Percentiles rank a stretch among this genome's conserved stretches.
phyloP scores from a whole-genome alignment of 495 filamentous ascomycete genomes.

The Penicillium longicatenatum region DNA sequence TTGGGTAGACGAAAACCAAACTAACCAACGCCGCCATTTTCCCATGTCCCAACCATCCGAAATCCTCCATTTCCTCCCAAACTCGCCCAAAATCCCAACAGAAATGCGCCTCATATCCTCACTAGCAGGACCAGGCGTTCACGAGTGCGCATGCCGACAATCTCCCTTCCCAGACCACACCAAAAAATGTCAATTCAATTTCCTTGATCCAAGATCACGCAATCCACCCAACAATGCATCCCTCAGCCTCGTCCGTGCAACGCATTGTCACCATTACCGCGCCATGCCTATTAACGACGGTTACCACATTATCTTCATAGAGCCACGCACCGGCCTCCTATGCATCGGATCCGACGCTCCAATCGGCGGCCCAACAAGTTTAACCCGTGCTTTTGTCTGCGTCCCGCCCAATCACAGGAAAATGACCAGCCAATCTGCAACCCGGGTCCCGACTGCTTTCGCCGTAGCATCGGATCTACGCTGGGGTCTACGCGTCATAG shows the following conservation, averaged over 20 bases:
- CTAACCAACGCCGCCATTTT: conserved; percentile 62
- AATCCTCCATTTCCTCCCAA: conserved; percentile 66
- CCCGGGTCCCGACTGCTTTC: conserved; percentile 54
- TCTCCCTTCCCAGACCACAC: conserved; percentile 27
- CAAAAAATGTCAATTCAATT: conserved; percentile 35
- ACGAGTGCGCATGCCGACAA: conserved; percentile 37
- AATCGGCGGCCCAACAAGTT: conserved; percentile 53
- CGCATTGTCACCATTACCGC: conserved; percentile 63
- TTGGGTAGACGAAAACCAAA: conserved; percentile 68
- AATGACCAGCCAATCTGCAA: conserved; percentile 26
- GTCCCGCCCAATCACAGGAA: conserved; percentile 27
- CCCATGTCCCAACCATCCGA: conserved; percentile 68
- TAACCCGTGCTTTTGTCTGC: conserved; percentile 46
- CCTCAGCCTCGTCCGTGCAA: conserved; percentile 40
- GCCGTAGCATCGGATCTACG: conserved; percentile 59
- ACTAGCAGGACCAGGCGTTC: conserved; percentile 50
- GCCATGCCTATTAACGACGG: conserved; percentile 72
- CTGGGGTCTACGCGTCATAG: conserved; percentile 65
- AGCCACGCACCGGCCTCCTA: conserved; percentile 59
- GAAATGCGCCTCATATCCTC: conserved; percentile 69
- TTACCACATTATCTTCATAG: conserved; percentile 68
- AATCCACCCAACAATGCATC: conserved; percentile 27
- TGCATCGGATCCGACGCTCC: conserved; percentile 69
- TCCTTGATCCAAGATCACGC: conserved; percentile 32
- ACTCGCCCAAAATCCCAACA: conserved; percentile 44